Conservation (phyloP, 257 asterid genomes). For the Solanum chiquidenum region DNA sequence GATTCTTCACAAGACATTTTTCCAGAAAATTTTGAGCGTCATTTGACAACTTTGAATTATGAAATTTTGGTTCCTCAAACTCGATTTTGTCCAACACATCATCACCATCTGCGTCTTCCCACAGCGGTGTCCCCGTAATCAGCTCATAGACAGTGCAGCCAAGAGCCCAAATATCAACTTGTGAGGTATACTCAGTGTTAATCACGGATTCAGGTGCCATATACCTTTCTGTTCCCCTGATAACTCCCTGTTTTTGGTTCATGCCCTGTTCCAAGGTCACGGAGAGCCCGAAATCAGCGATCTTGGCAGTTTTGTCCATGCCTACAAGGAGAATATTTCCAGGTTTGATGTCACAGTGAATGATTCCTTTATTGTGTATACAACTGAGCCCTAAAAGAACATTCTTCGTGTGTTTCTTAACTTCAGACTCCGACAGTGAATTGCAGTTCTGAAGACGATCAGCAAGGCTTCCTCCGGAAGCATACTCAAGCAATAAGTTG, state of each 20-base stretch:
- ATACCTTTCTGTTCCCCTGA: background rate
- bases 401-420: no score
- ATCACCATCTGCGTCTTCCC: background rate
- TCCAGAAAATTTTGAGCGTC: background rate
- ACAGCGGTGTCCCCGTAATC: background rate
- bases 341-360: background rate
- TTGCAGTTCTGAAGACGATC: no score
- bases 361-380: no score
- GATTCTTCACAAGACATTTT: background rate
- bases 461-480: no score
- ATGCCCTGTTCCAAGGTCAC: background rate
- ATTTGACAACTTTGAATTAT: background rate
- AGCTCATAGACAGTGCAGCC: slow-evolving; percentile 5
- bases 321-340: background rate
- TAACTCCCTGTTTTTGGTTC: background rate
- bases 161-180: slow-evolving; percentile 7
- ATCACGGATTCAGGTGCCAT: slow-evolving; percentile 3
- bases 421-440: no score
- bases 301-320: background rate
- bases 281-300: background rate
- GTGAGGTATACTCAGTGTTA: background rate
- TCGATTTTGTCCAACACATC: background rate
- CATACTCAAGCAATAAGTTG: no score
- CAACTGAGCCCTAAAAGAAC: no score
- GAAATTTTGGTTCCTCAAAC: background rate